Conservation (phyloP, 2,329 filamentous ascomycete genomes). For the Fusarium devonianum region DNA sequence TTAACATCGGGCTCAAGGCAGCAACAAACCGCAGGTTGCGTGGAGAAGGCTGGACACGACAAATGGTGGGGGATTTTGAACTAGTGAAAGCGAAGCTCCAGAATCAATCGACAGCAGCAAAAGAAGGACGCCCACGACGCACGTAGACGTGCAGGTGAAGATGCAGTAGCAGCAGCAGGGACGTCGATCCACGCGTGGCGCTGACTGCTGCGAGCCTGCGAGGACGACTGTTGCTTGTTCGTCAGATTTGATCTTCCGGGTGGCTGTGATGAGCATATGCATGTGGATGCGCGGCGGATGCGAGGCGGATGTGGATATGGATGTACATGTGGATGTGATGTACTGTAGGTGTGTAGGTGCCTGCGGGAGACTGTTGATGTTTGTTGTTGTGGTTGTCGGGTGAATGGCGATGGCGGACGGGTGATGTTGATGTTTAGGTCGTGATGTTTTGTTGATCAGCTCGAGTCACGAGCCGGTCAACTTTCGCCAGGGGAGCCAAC, state of each 20-base stretch:
- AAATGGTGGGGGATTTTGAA: background rate
- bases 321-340: constrained; percentile 8
- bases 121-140: constrained; percentile 2
- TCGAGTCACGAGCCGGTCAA: constrained; percentile 18
- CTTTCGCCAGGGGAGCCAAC: constrained; percentile 15
- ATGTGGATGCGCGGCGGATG: constrained; percentile 32
- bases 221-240: constrained; percentile 21
- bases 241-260: constrained; percentile 30
- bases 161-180: constrained; percentile 28
- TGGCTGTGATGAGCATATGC: constrained; percentile 37
- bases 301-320: constrained; percentile 25
- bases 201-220: constrained; percentile 17
- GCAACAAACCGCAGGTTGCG: constrained; percentile 15
- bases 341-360: constrained; percentile 13
- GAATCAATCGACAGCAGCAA: constrained; percentile 2
- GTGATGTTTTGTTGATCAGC: constrained; percentile 9
- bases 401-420: constrained; percentile 7
- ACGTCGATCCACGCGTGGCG: constrained; percentile 33
- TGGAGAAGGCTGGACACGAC: constrained; percentile 10
- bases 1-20: constrained; percentile 16
- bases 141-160: constrained; percentile 16
- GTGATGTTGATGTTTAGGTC: constrained; percentile 17
- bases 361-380: constrained; percentile 21
- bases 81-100: constrained; percentile 4
- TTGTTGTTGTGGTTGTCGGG: constrained; percentile 29